Conservation (phyloP, 2,329 filamentous ascomycete species). For the Fusarium buxicola region DNA sequence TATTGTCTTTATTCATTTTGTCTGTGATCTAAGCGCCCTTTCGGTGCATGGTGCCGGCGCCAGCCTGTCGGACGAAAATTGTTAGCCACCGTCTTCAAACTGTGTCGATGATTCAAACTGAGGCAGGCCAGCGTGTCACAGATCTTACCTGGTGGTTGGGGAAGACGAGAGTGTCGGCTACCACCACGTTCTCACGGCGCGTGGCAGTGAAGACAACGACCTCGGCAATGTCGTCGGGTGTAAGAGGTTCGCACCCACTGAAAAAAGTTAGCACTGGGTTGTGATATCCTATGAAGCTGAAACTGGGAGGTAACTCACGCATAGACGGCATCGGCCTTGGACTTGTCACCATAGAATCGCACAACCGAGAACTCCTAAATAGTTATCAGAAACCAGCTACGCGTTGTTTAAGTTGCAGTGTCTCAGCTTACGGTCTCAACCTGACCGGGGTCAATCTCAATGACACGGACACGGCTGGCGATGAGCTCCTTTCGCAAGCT, state of each 20-base stretch:
- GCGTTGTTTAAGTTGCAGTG: not conserved
- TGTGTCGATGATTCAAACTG: no score
- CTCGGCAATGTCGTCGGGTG: conserved; percentile 91
- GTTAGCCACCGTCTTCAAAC: conserved; percentile 13
- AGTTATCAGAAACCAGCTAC: conserved; percentile 11
- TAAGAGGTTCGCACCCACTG: conserved; percentile 83
- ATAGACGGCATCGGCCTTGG: conserved; percentile 91
- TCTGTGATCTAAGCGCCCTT: conserved; percentile 31
- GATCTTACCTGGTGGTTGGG: conserved; percentile 83
- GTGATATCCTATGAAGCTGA: not conserved
- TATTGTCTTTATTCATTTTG: conserved; percentile 13
- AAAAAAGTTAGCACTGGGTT: conserved; percentile 4
- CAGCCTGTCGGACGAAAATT: conserved; percentile 40
- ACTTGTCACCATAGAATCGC: conserved; percentile 87
- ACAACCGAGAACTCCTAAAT: conserved; percentile 85
- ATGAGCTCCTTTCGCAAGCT: conserved; percentile 86
- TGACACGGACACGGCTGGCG: conserved; percentile 81
- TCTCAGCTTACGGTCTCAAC: conserved; percentile 78
- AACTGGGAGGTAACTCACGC: conserved; percentile 63
- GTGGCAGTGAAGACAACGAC: conserved; percentile 87
- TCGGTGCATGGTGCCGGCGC: conserved; percentile 50
- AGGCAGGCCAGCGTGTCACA: no score
- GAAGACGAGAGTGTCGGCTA: conserved; percentile 88
- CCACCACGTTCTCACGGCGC: conserved; percentile 87
- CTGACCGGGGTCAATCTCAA: conserved; percentile 91